Evolutionary conservation across 192 early-diverging fungal genomes (phyloP), one percentile per base, ranked within the genome.

Genomic region (Rhizoclosmatium sp.): DNA sequence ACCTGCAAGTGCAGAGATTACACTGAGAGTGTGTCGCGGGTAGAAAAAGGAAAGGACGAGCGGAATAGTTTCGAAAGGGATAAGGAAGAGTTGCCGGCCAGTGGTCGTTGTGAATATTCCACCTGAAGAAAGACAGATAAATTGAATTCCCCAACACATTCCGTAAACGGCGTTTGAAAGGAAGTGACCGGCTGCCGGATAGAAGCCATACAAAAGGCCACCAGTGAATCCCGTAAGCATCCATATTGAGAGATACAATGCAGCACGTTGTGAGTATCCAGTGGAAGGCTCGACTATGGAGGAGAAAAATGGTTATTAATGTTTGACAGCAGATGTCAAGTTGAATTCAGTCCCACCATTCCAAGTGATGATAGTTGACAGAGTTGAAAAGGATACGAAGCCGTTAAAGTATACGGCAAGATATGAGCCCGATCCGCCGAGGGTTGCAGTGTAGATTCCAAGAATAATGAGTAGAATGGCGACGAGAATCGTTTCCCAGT

Each of bases 261-360:
- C 73, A 31, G 54, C 60, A 42, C 73, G n/a, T 47, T 75, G 73
- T 19, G 54, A 45, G 45, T 75, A 75, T 44, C 59, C 56, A 10
- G n/a, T 46, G 10, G 16, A 21, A n/a, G 73, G 73, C 46, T 75
- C 73, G 4, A 46, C 73, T 75, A 12, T 3, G 45, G 12, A 12
- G 62, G 23, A 10, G 31, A 65, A 65, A 31, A 31, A 21, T 3
- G 62, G 62, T 65, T 12, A n/a, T 23, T 59, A 16, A 59, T 0
- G 21, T 70, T 31, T n/a, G 31, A 70, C n/a, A 9, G 7, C 12
- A 9, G 59, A 9, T 64, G 60, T 42, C 46, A 23, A 39, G 31
- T 31, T 31, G 31, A 31, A 31, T 31, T 31, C 31, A 42, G 16
- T 16, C 60, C 2, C n/a, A 75, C 73, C 73, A 47, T 75, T 75